Evolutionary conservation across 1,284 basidiomycete species (phyloP).

Genomic region (Ganoderma meredithae): DNA sequence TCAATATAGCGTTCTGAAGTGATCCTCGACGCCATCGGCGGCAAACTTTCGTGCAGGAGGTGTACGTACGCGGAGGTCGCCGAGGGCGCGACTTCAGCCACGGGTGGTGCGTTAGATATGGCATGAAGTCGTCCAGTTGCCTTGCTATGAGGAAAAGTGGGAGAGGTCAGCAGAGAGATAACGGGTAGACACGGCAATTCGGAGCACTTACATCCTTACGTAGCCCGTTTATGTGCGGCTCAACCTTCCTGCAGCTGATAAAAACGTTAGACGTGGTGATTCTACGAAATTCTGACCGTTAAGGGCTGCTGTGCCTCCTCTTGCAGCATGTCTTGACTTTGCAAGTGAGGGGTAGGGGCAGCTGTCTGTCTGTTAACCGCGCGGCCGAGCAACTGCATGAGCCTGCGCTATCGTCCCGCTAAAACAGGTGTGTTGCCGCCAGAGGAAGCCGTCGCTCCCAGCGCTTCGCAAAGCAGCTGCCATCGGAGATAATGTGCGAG

Average conservation of each 20-base stretch:
- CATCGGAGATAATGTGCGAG: not conserved
- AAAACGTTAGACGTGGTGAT: not conserved
- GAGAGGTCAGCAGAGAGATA: not conserved
- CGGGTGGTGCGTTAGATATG: constrained; percentile 2
- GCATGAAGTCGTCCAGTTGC: not conserved
- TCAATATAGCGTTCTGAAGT: not conserved
- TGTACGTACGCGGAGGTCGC: not conserved
- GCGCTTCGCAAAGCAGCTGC: not conserved
- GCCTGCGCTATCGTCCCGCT: not conserved
- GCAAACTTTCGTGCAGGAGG: not conserved
- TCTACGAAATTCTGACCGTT: not conserved
- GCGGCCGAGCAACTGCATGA: not conserved
- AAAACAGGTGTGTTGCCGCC: not conserved
- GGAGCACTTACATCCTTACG: not conserved
- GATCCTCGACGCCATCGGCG: not conserved
- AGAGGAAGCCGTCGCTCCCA: not conserved
- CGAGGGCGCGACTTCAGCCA: not conserved
- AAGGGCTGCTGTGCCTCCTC: not conserved
- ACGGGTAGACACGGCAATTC: not conserved
- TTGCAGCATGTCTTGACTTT: not conserved
- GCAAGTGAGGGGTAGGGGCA: not conserved
- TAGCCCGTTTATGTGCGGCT: not conserved
- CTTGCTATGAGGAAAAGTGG: not conserved
- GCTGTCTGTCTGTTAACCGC: not conserved
- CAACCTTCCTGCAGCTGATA: not conserved